Conservation (phyloP, 352 stramenopile genomes). For the Pythium plurisporium region DNA sequence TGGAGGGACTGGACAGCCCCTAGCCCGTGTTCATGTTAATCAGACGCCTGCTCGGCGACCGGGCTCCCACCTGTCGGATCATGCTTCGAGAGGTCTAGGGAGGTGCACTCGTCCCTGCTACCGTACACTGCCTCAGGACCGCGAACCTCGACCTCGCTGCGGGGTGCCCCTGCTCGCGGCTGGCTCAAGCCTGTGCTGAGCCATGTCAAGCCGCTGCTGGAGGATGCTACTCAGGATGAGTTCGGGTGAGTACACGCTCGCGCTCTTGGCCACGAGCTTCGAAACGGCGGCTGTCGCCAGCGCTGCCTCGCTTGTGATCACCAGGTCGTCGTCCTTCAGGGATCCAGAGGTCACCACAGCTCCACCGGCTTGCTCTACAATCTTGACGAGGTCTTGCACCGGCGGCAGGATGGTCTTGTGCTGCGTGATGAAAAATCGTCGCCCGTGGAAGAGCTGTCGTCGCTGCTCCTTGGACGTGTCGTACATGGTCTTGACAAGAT, state of each 20-base stretch:
- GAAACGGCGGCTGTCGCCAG: constrained; percentile 22
- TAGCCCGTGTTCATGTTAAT: too few relatives aligned
- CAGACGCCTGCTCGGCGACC: too few relatives aligned
- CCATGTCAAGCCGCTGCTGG: constrained; percentile 31
- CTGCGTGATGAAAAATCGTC: constrained; percentile 28
- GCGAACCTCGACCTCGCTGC: not conserved
- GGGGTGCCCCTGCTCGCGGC: not conserved
- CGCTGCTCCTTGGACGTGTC: constrained; percentile 17
- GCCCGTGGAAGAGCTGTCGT: constrained; percentile 23
- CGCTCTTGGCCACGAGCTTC: constrained; percentile 20
- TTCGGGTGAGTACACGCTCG: constrained; percentile 31
- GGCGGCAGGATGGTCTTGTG: constrained; percentile 36
- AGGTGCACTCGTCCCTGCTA: too few relatives aligned
- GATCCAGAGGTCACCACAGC: constrained; percentile 16
- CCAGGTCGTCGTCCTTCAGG: constrained; percentile 19
- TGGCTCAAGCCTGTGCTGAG: constrained; percentile 10
- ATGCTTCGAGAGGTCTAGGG: too few relatives aligned
- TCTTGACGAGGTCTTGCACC: constrained; percentile 33
- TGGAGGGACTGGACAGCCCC: too few relatives aligned
- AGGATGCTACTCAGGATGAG: constrained; percentile 36
- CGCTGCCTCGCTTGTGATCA: constrained; percentile 34
- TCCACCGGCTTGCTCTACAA: constrained; percentile 36
- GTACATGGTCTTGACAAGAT: constrained; percentile 42
- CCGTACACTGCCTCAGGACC: too few relatives aligned
- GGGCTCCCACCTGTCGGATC: too few relatives aligned